phyloP scores from a whole-genome alignment of 148 eudicot genomes.

The Rhododendron williamsianum region DNA sequence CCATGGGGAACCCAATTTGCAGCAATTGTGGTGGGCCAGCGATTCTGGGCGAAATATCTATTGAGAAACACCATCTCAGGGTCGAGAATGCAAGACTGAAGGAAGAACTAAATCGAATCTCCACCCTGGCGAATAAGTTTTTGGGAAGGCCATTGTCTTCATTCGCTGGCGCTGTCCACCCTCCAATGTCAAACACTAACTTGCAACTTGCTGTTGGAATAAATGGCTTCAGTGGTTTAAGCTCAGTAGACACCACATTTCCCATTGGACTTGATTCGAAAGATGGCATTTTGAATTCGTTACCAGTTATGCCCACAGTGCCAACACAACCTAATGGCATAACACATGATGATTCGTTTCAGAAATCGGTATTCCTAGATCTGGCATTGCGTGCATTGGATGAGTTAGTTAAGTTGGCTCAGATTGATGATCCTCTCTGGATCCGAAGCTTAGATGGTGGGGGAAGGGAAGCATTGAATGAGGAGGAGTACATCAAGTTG shows the following conservation, averaged over 20 bases:
- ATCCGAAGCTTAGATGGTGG: slow-evolving; percentile 39
- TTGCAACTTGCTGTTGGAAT: slow-evolving; percentile 49
- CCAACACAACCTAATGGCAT: slow-evolving; percentile 11
- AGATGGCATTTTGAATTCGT: slow-evolving; percentile 24
- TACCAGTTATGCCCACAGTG: slow-evolving; percentile 5
- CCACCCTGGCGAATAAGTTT: slow-evolving; percentile 36
- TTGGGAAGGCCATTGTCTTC: slow-evolving; percentile 44
- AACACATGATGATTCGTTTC: slow-evolving; percentile 14
- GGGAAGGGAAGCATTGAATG: slow-evolving; percentile 43
- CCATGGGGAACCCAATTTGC: slow-evolving; percentile 51
- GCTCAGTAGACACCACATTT: slow-evolving; percentile 26
- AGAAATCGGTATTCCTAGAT: slow-evolving; percentile 51
- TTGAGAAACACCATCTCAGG: slow-evolving; percentile 43
- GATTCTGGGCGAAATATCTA: slow-evolving; percentile 35
- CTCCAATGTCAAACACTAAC: slow-evolving; percentile 26
- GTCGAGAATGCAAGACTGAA: slow-evolving; percentile 54
- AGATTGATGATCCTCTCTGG: slow-evolving; percentile 62
- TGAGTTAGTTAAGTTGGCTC: slow-evolving; percentile 58
- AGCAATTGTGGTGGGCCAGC: slow-evolving; percentile 54
- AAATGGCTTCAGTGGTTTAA: slow-evolving; percentile 30
- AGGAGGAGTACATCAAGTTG: slow-evolving; percentile 50
- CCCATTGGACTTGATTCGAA: slow-evolving; percentile 40
- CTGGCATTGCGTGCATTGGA: slow-evolving; percentile 68
- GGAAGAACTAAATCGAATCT: slow-evolving; percentile 56
- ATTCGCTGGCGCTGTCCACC: slow-evolving; percentile 30